Conservation (phyloP, 2,329 filamentous ascomycete species). For the Nothopassalora personata region DNA sequence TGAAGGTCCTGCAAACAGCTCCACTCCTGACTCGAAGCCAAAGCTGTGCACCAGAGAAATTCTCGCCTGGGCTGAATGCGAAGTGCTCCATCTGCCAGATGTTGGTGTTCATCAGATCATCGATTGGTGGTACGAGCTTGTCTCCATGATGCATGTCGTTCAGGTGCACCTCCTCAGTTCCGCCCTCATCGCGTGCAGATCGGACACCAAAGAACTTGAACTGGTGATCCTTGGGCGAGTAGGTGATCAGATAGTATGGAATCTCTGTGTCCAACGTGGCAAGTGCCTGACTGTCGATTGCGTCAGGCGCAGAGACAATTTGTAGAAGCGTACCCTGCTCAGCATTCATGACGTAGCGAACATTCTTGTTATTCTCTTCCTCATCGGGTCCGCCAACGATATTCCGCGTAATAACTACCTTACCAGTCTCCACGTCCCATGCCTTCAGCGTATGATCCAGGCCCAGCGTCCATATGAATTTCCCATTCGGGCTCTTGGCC, state of each 20-base stretch:
- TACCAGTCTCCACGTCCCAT: slow-evolving; percentile 82
- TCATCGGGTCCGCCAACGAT: slow-evolving; percentile 60
- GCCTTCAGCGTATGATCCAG: slow-evolving; percentile 83
- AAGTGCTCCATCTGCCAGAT: slow-evolving; percentile 49
- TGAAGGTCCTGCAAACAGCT: slow-evolving; percentile 56
- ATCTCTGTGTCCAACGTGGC: slow-evolving; percentile 13
- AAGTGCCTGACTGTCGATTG: slow-evolving; percentile 37
- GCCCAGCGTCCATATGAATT: slow-evolving; percentile 69
- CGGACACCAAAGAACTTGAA: slow-evolving; percentile 91
- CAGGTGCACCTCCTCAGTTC: slow-evolving; percentile 9
- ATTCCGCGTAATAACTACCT: slow-evolving; percentile 70
- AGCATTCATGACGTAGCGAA: slow-evolving; percentile 72
- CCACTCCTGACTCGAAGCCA: slow-evolving; percentile 53
- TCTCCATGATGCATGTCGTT: slow-evolving; percentile 51
- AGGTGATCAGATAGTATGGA: slow-evolving; percentile 66
- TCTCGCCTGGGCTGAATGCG: slow-evolving; percentile 33
- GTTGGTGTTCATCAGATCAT: slow-evolving; percentile 47
- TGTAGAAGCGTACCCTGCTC: slow-evolving; percentile 71
- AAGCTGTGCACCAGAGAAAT: slow-evolving; percentile 38
- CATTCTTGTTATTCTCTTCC: slow-evolving; percentile 39
- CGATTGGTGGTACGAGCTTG: slow-evolving; percentile 58
- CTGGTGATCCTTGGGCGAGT: slow-evolving; percentile 80
- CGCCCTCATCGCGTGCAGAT: slow-evolving; percentile 10
- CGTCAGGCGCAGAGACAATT: slow-evolving; percentile 57
- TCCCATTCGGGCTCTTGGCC: slow-evolving; percentile 43